A percentile compares a stretch with the other conserved stretches of the same genome.
phyloP scores from a whole-genome alignment of 805 yeast species.

The Dipodascopsis uninucleata region DNA sequence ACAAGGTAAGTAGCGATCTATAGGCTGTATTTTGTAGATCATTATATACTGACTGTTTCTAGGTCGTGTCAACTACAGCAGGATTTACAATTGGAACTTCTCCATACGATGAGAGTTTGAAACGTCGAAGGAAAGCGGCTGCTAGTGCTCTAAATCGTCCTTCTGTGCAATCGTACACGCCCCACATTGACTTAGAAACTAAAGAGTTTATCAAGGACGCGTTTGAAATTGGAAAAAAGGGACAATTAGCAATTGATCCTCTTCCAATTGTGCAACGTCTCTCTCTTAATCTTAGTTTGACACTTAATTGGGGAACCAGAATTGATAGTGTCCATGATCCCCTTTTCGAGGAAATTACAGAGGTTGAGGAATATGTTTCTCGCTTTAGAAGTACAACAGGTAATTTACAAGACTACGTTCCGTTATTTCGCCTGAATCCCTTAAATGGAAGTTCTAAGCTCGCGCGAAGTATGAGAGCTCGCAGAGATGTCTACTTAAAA shows the following conservation, averaged over 20 bases:
- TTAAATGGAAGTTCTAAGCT: slow-evolving; percentile 8
- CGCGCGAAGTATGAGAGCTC: slow-evolving; percentile 25
- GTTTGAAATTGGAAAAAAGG: slow-evolving; percentile 22
- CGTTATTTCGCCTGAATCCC: slow-evolving; percentile 31
- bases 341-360: slow-evolving; percentile 27
- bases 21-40: too few relatives aligned
- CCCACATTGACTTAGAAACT: slow-evolving; percentile 39
- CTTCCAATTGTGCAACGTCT: slow-evolving; percentile 38
- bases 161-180: slow-evolving; percentile 37
- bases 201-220: slow-evolving; percentile 36
- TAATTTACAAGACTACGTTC: slow-evolving; percentile 41
- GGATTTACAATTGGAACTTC: slow-evolving; percentile 46
- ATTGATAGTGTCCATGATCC: slow-evolving; percentile 35
- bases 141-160: slow-evolving; percentile 42
- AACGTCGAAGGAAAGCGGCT: slow-evolving; percentile 39
- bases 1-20: slow-evolving; percentile 45
- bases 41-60: not conserved
- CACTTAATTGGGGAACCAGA: slow-evolving; percentile 42
- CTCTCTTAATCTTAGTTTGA: slow-evolving; percentile 41
- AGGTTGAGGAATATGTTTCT: slow-evolving; percentile 30
- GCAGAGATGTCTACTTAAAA: slow-evolving; percentile 26
- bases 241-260: slow-evolving; percentile 31
- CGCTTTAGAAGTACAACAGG: slow-evolving; percentile 37
- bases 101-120: slow-evolving; percentile 42
- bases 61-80: slow-evolving; percentile 43